Conservation (phyloP, 1,284 basidiomycete genomes). For the Porphyrellus sp. region DNA sequence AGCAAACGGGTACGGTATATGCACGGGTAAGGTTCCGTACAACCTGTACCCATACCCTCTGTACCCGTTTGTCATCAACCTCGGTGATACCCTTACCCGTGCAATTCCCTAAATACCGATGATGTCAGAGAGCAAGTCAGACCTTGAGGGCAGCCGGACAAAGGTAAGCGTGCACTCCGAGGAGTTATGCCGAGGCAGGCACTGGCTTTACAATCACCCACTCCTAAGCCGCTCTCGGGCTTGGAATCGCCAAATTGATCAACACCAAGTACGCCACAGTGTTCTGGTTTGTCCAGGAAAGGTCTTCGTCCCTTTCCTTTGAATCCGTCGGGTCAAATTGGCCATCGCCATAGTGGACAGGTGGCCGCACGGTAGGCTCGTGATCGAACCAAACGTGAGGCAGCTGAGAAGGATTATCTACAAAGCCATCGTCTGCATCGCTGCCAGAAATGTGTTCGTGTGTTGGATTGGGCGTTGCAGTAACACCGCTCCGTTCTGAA, state of each 20-base stretch:
- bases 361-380: conserved; percentile 35
- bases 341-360: conserved; percentile 66
- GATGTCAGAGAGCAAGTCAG: conserved; percentile 52
- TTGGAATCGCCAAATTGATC: conserved; percentile 23
- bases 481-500: conserved; percentile 5
- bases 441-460: conserved; percentile 29
- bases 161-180: conserved; percentile 7
- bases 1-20: neutral
- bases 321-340: conserved; percentile 70
- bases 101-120: conserved; percentile 53
- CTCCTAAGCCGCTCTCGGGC: conserved; percentile 35
- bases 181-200: neutral
- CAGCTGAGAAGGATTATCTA: conserved; percentile 1
- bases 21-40: neutral
- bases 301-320: conserved; percentile 57
- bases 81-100: too few species aligned
- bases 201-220: conserved; percentile 40
- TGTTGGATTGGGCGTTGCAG: conserved; percentile 23
- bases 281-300: conserved; percentile 40
- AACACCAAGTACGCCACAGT: conserved; percentile 28
- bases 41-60: too few species aligned
- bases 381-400: neutral
- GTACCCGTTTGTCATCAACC: too few species aligned
- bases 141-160: conserved; percentile 48
- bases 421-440: conserved; percentile 23